A percentile compares a stretch with the other conserved stretches of the same genome.
Conservation (phyloP, 345 rosid genomes). For the Salix udensis region DNA sequence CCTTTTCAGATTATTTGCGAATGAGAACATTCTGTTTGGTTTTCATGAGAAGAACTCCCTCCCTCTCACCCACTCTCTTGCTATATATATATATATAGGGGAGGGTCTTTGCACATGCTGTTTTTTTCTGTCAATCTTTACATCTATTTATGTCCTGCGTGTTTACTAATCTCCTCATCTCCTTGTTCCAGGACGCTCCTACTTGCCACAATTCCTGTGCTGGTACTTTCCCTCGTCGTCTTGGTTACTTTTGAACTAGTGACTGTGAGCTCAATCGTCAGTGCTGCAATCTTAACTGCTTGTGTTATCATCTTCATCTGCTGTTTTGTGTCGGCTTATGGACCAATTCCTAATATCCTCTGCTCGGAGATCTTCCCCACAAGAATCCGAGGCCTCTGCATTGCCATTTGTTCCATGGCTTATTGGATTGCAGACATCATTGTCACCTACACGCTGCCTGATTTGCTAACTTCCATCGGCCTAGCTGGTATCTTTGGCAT, state of each 20-base stretch:
- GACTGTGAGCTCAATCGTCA: slow-evolving; percentile 45
- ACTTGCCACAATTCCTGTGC: slow-evolving; percentile 81
- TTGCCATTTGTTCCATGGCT: slow-evolving; percentile 81
- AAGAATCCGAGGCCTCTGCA: slow-evolving; percentile 94
- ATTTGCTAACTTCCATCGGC: slow-evolving; percentile 74
- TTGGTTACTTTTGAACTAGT: slow-evolving; percentile 58
- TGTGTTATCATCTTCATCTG: slow-evolving; percentile 87
- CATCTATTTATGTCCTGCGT: background rate
- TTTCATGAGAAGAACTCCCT: background rate
- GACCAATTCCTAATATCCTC: slow-evolving; percentile 91
- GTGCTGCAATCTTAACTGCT: slow-evolving; percentile 64
- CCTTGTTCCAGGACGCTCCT: slow-evolving; percentile 62
- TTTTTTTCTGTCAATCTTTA: background rate
- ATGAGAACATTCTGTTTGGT: background rate
- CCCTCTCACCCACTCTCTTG: background rate
- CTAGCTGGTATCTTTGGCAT: slow-evolving; percentile 69
- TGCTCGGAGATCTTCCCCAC: slow-evolving; percentile 99
- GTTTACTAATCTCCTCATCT: background rate
- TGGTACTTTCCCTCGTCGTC: slow-evolving; percentile 56
- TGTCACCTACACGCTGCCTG: slow-evolving; percentile 84
- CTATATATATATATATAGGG: background rate
- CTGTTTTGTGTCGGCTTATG: slow-evolving; percentile 79
- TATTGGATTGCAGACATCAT: slow-evolving; percentile 86
- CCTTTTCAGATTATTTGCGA: too few relatives aligned
- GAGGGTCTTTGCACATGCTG: background rate